Evolutionary conservation across 192 early-diverging fungal species (phyloP), one percentile per base, ranked within the genome.

Genomic region (Entomortierella beljakovae): DNA sequence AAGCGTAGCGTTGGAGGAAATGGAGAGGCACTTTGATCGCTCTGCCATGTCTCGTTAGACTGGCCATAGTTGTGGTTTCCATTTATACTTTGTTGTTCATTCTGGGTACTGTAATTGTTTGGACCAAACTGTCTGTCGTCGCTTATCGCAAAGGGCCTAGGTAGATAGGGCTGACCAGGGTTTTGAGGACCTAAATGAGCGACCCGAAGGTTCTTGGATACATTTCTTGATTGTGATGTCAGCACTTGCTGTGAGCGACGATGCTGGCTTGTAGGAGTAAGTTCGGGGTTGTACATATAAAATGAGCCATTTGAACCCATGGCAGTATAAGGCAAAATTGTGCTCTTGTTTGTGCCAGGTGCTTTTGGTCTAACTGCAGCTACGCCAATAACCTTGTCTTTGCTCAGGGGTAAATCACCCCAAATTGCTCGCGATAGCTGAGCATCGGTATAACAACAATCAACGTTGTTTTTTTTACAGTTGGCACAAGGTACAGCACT

Each of bases 381-480:
- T 26, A 69, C 67, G 7, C 67, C 67, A 28, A 60, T 31, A 43
- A 71, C 54, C 31, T 71, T 71, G 20, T 64, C 70, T 29, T 53
- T 37, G 29, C 70, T 71, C 20, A 71, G 28, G 3, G 61, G 70
- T 1, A 55, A 57, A 54, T 71, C 70, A 38, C 70, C 70, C 70
- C 70, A 71, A 28, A 40, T 49, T 5, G 60, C 31, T 9, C 70
- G 60, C n/a, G 61, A 71, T n/a, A 64, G 32, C 54, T 71, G 70
- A 10, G 70, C 70, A 23, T 64, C 70, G 0, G 70, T 71, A 28
- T 71, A 71, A 1, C 40, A 52, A 46, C 70, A 71, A 29, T 71
- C 61, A 15, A 60, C 61, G 16, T 71, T 71, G 43, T 64, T 64
- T 29, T 34, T 55, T 31, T 64, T 62, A 34, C 70, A 71, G 13